phyloP scores from a whole-genome alignment of 1,139 yeast species.

The Suhomyces wounanorum region DNA sequence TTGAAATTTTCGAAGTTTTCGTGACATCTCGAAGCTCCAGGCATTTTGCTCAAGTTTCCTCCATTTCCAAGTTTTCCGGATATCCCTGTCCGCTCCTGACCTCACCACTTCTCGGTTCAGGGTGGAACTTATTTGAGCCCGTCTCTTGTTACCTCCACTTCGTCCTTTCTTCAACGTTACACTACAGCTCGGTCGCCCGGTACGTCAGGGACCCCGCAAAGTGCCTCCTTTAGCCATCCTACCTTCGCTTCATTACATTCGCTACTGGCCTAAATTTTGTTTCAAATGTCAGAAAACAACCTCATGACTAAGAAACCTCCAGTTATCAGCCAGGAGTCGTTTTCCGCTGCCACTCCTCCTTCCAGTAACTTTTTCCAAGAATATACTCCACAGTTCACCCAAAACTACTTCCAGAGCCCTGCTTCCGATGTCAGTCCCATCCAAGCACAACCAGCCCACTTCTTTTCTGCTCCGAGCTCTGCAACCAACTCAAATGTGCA shows the following conservation, averaged over 20 bases:
- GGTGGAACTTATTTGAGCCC: neutral
- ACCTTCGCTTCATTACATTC: neutral
- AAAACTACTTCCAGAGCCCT: conserved; percentile 13
- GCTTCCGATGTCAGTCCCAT: conserved; percentile 15
- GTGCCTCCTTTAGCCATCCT: neutral
- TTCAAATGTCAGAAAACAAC: conserved; percentile 1
- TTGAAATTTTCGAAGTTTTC: neutral
- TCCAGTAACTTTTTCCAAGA: conserved; percentile 5
- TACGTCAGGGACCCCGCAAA: neutral
- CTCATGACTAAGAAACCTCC: conserved; percentile 3
- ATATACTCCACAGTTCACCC: conserved; percentile 10
- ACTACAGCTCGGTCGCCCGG: neutral
- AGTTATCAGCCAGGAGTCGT: conserved; percentile 3
- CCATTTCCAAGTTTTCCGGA: neutral
- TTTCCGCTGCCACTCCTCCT: conserved; percentile 10
- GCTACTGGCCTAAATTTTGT: neutral
- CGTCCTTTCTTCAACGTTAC: neutral
- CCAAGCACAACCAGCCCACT: conserved; percentile 7
- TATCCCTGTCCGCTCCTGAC: neutral
- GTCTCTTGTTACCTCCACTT: neutral
- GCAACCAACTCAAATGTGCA: conserved; percentile 9
- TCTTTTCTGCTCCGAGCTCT: conserved; percentile 14
- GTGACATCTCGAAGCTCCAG: neutral
- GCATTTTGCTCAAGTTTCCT: neutral
- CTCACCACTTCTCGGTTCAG: neutral